These are phyloP conservation scores for Dothistroma septosporum DNA, from an alignment of 2,329 filamentous ascomycete species.

Conservation along the genomic window DNA sequence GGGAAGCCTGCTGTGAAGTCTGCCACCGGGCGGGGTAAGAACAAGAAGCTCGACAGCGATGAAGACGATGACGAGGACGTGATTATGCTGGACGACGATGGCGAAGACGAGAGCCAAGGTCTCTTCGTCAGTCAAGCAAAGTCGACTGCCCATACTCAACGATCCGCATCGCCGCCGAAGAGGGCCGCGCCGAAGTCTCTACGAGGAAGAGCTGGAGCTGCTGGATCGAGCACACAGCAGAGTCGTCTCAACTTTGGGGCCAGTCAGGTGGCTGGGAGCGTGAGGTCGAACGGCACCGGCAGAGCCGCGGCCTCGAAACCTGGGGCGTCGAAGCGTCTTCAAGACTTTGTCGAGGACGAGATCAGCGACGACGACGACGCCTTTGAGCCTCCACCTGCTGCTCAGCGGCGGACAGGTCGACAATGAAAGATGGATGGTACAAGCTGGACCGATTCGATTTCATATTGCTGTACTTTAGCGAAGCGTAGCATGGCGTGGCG, in stretches of 20 bases:
- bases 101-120: slow-evolving; percentile 45
- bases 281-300: slow-evolving; percentile 11
- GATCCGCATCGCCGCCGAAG: slow-evolving; percentile 23
- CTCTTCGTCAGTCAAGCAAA: slow-evolving; percentile 40
- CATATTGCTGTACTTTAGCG: neutral
- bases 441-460: neutral
- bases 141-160: slow-evolving; percentile 17
- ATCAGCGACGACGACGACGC: slow-evolving; percentile 39
- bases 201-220: slow-evolving; percentile 17
- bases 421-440: slow-evolving; percentile 8
- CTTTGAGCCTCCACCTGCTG: slow-evolving; percentile 34
- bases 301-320: slow-evolving; percentile 14
- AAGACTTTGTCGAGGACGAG: slow-evolving; percentile 36
- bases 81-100: slow-evolving; percentile 42
- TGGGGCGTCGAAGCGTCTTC: slow-evolving; percentile 27
- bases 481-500: slow-evolving; percentile 4
- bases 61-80: slow-evolving; percentile 43
- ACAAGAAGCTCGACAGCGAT: slow-evolving; percentile 41
- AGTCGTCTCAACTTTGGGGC: slow-evolving; percentile 21
- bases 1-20: slow-evolving; percentile 28
- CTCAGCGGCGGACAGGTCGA: slow-evolving; percentile 20
- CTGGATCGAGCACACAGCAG: slow-evolving; percentile 15
- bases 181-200: slow-evolving; percentile 17
- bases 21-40: slow-evolving; percentile 37
- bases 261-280: slow-evolving; percentile 16